Evolutionary conservation across 2,329 filamentous ascomycete species (phyloP).

Genomic region (Colletotrichum sp.): DNA sequence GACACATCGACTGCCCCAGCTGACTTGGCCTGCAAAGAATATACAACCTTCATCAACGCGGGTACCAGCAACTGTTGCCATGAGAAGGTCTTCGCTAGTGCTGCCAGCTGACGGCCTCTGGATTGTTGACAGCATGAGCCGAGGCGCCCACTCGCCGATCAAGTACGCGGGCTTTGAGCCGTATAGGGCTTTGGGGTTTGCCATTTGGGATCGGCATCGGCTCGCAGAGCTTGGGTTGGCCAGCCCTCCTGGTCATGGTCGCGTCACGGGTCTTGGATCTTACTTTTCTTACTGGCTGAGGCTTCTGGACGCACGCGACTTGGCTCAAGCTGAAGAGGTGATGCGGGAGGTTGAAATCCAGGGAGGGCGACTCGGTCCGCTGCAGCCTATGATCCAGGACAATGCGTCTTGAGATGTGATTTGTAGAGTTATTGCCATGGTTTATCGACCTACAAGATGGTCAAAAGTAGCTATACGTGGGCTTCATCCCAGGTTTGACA

Average conservation of each 20-base stretch:
- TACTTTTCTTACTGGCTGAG: slow-evolving; percentile 4
- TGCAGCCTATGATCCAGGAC: slow-evolving; percentile 15
- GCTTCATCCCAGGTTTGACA: rapidly evolving
- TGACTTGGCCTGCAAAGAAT: neutral
- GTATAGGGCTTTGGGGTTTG: slow-evolving; percentile 2
- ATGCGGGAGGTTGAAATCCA: slow-evolving; percentile 8
- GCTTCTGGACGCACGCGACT: neutral
- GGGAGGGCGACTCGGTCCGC: neutral
- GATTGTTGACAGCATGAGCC: slow-evolving; percentile 14
- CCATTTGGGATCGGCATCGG: slow-evolving; percentile 9
- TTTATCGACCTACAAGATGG: rapidly evolving
- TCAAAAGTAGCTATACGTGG: rapidly evolving
- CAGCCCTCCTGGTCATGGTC: neutral
- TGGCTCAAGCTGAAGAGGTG: neutral
- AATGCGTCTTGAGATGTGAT: neutral
- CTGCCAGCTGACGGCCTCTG: slow-evolving; percentile 9
- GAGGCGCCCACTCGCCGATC: slow-evolving; percentile 10
- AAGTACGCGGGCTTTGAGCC: slow-evolving; percentile 12
- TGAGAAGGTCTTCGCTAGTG: neutral
- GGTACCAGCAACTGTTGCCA: neutral
- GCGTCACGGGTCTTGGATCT: slow-evolving; percentile 1
- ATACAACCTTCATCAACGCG: neutral
- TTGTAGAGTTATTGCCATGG: rapidly evolving
- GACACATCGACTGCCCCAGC: neutral
- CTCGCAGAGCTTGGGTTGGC: neutral